Evolutionary conservation across 225 moss, liverwort and hornwort species (phyloP).

Genomic region (Neckera pumila): DNA sequence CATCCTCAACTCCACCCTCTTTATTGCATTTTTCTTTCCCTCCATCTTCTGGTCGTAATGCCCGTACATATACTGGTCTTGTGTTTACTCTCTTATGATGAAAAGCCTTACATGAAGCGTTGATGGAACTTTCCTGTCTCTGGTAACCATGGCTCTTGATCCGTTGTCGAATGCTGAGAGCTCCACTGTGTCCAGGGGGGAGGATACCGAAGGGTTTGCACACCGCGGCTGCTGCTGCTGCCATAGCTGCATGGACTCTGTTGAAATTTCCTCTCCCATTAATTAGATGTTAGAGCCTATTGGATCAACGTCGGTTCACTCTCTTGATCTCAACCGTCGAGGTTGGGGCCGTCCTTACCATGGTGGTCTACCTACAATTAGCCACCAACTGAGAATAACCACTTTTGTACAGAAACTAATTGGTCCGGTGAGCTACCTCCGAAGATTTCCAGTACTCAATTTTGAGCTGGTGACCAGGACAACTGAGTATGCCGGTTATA

Average conservation of each 20-base stretch:
- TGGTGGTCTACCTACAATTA: not conserved
- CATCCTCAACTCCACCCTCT: not conserved
- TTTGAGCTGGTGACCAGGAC: not conserved
- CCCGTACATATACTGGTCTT: not conserved
- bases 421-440: not conserved
- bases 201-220: not conserved
- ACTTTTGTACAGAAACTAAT: slow-evolving; percentile 1
- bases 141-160: not conserved
- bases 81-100: not conserved
- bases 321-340: not conserved
- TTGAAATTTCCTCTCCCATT: not conserved
- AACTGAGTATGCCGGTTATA: not conserved
- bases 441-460: not conserved
- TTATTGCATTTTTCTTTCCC: not conserved
- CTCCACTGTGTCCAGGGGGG: not conserved
- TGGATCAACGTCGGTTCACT: not conserved
- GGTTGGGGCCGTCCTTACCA: not conserved
- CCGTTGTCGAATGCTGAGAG: not conserved
- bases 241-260: not conserved
- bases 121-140: not conserved
- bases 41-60: not conserved
- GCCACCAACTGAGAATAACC: not conserved
- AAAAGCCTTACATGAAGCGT: not conserved
- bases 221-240: not conserved
- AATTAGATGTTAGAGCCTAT: not conserved